Conservation (phyloP, 2,329 filamentous ascomycete genomes). For the Alternaria conjuncta region DNA sequence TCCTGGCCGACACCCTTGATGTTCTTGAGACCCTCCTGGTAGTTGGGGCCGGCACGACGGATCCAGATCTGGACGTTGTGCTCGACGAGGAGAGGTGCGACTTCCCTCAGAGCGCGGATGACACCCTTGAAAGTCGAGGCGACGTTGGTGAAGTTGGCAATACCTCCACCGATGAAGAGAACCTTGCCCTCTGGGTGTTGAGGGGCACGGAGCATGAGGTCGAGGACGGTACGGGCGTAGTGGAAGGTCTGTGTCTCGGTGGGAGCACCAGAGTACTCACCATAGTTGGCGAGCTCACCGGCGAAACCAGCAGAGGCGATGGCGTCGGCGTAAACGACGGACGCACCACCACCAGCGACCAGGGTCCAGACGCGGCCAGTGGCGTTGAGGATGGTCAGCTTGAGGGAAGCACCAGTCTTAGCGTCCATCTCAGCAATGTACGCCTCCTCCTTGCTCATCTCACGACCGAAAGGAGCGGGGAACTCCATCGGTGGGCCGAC, state of each 20-base stretch:
- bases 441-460: slow-evolving; percentile 97
- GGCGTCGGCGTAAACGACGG: slow-evolving; percentile 97
- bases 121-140: slow-evolving; percentile 99
- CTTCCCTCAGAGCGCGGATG: slow-evolving; percentile 93
- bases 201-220: slow-evolving; percentile 95
- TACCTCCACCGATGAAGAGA: slow-evolving; percentile 98
- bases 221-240: slow-evolving; percentile 95
- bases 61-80: slow-evolving; percentile 99
- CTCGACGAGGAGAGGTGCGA: slow-evolving; percentile 82
- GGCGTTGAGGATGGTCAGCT: slow-evolving; percentile 94
- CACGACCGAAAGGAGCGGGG: slow-evolving; percentile 97
- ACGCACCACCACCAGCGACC: slow-evolving; percentile 98
- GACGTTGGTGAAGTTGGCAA: slow-evolving; percentile 99
- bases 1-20: slow-evolving; percentile 97
- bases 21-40: slow-evolving; percentile 99
- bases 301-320: slow-evolving; percentile 97
- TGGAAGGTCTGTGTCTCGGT: slow-evolving; percentile 99
- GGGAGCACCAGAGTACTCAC: slow-evolving; percentile 98
- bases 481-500: slow-evolving; percentile 98
- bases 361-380: slow-evolving; percentile 96
- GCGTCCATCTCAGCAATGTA: slow-evolving; percentile 99
- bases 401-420: slow-evolving; percentile 98
- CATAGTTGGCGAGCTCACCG: slow-evolving; percentile 97
- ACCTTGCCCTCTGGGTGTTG: slow-evolving; percentile 90
- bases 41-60: slow-evolving; percentile 88